phyloP scores from a whole-genome alignment of 495 filamentous ascomycete genomes.

The Rostrohypoxylon terebratum region DNA sequence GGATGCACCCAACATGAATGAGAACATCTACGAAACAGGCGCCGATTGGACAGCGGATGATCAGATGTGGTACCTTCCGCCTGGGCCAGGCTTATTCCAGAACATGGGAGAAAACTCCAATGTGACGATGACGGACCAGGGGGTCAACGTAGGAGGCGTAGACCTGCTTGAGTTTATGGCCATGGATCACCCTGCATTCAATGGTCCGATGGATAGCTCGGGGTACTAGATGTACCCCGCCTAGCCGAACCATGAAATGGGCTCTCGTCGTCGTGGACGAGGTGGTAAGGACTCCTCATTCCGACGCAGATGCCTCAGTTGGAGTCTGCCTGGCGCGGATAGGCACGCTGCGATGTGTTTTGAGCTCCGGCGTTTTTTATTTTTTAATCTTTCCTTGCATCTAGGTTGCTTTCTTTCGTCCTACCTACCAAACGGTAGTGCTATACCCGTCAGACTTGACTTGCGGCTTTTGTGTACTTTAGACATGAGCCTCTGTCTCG shows the following conservation, averaged over 20 bases:
- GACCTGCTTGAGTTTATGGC: constrained; percentile 70
- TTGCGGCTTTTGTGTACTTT: constrained; percentile 28
- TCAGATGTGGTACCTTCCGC: constrained; percentile 69
- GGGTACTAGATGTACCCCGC: constrained; percentile 43
- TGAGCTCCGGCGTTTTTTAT: neutral
- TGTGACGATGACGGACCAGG: constrained; percentile 69
- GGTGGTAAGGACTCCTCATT: neutral
- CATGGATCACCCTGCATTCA: constrained; percentile 60
- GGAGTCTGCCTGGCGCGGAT: neutral
- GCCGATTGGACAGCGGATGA: constrained; percentile 59
- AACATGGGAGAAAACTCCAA: constrained; percentile 61
- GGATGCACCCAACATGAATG: constrained; percentile 42
- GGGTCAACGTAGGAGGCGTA: constrained; percentile 67
- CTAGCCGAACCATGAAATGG: constrained; percentile 4
- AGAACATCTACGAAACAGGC: constrained; percentile 52
- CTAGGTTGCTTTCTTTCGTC: neutral
- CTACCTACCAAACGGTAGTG: neutral
- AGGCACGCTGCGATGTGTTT: neutral
- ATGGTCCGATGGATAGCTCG: constrained; percentile 50
- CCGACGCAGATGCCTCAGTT: neutral
- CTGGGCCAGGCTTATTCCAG: constrained; percentile 66
- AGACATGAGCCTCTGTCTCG: constrained; percentile 29
- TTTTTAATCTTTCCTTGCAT: constrained; percentile 1
- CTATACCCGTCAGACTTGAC: constrained; percentile 14
- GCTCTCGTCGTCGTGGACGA: neutral